These are phyloP conservation scores for Aspergillus brunneoviolaceus DNA, from an alignment of 2,329 filamentous ascomycete species.

Conservation along the genomic window DNA sequence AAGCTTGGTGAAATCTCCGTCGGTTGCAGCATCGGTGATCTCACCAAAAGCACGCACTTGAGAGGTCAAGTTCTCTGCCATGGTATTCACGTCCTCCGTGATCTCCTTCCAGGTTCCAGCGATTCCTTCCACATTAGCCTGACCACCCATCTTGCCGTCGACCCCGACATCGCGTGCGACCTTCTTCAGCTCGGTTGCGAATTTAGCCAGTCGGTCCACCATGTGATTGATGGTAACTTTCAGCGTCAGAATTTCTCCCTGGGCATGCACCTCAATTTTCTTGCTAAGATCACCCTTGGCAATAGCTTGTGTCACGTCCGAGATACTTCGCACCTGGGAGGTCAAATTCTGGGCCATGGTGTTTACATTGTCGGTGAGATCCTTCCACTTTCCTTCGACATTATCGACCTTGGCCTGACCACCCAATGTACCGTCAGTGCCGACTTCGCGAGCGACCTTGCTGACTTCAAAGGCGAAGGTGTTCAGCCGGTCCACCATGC, in stretches of 20 bases:
- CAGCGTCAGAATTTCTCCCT: conserved; percentile 88
- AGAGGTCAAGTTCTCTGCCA: conserved; percentile 82
- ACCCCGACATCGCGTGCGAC: conserved; percentile 96
- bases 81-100: conserved; percentile 93
- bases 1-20: conserved; percentile 94
- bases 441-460: conserved; percentile 65
- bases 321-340: conserved; percentile 79
- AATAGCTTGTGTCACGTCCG: conserved; percentile 90
- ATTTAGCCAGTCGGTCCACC: conserved; percentile 91
- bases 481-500: conserved; percentile 65
- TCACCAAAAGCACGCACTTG: conserved; percentile 98
- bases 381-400: conserved; percentile 67
- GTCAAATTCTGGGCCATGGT: conserved; percentile 66
- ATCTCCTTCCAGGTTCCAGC: conserved; percentile 98
- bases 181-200: conserved; percentile 92
- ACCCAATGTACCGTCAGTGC: conserved; percentile 63
- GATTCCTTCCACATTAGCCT: conserved; percentile 89
- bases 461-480: conserved; percentile 66
- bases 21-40: conserved; percentile 95
- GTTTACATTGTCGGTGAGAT: conserved; percentile 66
- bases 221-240: conserved; percentile 99
- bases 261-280: conserved; percentile 92
- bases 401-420: conserved; percentile 65
- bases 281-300: conserved; percentile 94
- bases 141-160: conserved; percentile 97